Conservation (phyloP, 2,329 filamentous ascomycete species). For the Domatiomyces catenatus region DNA sequence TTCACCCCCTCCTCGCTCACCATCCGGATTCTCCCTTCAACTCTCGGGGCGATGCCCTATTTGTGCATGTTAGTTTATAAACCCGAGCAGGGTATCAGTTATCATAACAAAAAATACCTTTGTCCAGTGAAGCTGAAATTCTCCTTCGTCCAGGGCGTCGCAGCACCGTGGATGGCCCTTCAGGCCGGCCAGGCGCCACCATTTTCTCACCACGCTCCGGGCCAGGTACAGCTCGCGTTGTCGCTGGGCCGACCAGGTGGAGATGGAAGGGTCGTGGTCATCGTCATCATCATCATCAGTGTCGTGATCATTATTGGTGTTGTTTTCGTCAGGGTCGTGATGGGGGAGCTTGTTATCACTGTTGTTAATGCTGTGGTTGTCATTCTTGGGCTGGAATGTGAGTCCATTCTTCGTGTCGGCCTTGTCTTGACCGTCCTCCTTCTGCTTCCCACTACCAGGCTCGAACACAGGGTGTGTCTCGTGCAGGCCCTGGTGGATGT, state of each 20-base stretch:
- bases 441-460: constrained; percentile 3
- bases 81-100: background rate
- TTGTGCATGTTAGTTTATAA: constrained; percentile 28
- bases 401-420: constrained; percentile 15
- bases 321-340: constrained; percentile 23
- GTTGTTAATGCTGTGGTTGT: constrained; percentile 22
- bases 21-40: constrained; percentile 57
- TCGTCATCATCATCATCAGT: constrained; percentile 33
- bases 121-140: constrained; percentile 16
- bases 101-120: constrained; percentile 1
- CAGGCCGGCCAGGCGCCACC: constrained; percentile 14
- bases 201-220: constrained; percentile 14
- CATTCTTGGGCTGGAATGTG: too few species aligned
- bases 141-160: constrained; percentile 11
- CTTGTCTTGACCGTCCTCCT: constrained; percentile 31
- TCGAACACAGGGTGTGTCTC: constrained; percentile 18
- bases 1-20: constrained; percentile 1
- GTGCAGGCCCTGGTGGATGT: constrained; percentile 48
- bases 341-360: constrained; percentile 7
- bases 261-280: background rate
- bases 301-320: too few species aligned
- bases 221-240: constrained; percentile 17
- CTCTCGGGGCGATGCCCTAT: constrained; percentile 56
- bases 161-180: constrained; percentile 9
- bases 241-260: constrained; percentile 3